phyloP scores from a whole-genome alignment of 169 alveolate genomes.

The Plasmodium billcollinsi region DNA sequence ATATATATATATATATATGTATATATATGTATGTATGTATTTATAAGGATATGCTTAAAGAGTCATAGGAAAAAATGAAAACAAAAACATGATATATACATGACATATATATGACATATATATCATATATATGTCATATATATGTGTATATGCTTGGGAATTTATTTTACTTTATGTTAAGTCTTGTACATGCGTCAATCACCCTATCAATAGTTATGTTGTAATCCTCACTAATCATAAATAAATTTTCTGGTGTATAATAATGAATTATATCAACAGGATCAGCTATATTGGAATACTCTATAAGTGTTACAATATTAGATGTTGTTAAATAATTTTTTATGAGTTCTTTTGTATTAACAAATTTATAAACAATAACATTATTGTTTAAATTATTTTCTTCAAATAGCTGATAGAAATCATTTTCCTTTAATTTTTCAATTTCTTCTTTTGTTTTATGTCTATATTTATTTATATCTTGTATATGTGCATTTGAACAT shows the following conservation, averaged over 20 bases:
- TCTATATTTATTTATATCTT: constrained; percentile 40
- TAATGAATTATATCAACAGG: constrained; percentile 65
- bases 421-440: neutral
- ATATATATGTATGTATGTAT: too few species aligned
- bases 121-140: too few species aligned
- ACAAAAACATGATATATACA: too few species aligned
- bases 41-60: too few species aligned
- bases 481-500: constrained; percentile 22
- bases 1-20: too few species aligned
- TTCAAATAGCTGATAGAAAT: neutral
- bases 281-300: constrained; percentile 58
- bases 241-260: constrained; percentile 64
- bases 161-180: constrained; percentile 11
- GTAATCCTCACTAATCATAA: constrained; percentile 70
- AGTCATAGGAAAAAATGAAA: too few species aligned
- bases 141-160: neutral
- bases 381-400: constrained; percentile 11
- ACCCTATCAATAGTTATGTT: constrained; percentile 31
- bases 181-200: constrained; percentile 44
- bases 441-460: constrained; percentile 39
- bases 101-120: too few species aligned
- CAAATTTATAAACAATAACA: constrained; percentile 61
- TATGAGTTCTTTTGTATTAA: constrained; percentile 29
- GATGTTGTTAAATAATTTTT: constrained; percentile 46
- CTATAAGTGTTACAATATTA: constrained; percentile 38